Percentiles rank a stretch among this genome's conserved stretches.
These are phyloP conservation scores for Colletotrichum endophyticum DNA, from an alignment of 2,329 filamentous ascomycete genomes.

Conservation along the genomic window DNA sequence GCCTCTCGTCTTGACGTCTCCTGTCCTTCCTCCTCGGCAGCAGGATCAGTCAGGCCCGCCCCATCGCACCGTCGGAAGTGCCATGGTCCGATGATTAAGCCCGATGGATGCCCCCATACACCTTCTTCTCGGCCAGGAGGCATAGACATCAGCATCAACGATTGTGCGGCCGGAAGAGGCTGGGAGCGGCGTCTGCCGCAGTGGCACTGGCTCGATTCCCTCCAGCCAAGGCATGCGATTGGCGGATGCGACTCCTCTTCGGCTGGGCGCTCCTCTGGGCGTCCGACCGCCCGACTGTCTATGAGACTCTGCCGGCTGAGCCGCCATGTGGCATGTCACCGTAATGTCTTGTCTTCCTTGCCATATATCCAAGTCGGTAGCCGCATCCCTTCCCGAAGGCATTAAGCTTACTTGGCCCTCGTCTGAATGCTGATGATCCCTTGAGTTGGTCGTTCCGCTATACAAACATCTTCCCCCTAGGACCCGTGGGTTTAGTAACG, in stretches of 20 bases:
- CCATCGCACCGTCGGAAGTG: constrained; percentile 1
- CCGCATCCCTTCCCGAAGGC: background rate
- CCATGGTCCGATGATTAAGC: constrained; percentile 7
- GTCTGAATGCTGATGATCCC: constrained; percentile 6
- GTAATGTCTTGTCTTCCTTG: background rate
- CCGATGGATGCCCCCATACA: constrained; percentile 10
- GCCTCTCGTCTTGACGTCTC: background rate
- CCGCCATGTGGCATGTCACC: background rate
- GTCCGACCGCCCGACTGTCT: constrained; percentile 1
- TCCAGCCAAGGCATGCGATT: constrained; percentile 8
- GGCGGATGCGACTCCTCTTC: constrained; percentile 3
- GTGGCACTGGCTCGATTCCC: background rate
- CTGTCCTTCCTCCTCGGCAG: background rate
- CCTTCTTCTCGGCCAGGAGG: background rate
- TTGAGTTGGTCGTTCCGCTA: constrained; percentile 1
- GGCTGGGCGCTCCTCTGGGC: constrained; percentile 3
- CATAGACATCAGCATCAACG: background rate
- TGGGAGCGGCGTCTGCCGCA: background rate
- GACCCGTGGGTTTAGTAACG: constrained; percentile 22
- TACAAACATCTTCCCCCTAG: constrained; percentile 16
- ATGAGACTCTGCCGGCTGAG: constrained; percentile 1
- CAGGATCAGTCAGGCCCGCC: background rate
- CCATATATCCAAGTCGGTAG: constrained; percentile 13
- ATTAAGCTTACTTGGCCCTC: constrained; percentile 13
- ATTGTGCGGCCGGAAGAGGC: constrained; percentile 14